These are phyloP conservation scores for Friedmanniomyces simplex DNA, from an alignment of 495 filamentous ascomycete species.

Conservation along the genomic window DNA sequence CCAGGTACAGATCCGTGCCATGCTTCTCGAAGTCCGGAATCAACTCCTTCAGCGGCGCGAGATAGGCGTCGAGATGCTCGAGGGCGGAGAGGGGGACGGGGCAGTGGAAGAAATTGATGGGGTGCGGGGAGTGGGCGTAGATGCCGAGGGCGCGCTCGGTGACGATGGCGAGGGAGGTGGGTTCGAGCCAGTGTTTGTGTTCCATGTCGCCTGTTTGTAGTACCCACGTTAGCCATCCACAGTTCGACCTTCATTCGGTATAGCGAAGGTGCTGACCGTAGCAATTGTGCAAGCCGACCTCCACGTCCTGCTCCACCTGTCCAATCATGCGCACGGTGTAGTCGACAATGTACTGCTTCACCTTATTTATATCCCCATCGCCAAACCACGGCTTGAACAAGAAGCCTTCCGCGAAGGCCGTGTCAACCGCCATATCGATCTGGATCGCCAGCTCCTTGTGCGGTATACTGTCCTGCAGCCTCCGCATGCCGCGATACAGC, in stretches of 20 bases:
- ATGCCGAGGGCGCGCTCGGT: constrained; percentile 12
- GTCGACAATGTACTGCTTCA: constrained; percentile 32
- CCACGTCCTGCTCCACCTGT: constrained; percentile 29
- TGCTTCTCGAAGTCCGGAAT: constrained; percentile 13
- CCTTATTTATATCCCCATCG: constrained; percentile 25
- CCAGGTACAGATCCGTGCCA: constrained; percentile 31
- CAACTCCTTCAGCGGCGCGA: constrained; percentile 29
- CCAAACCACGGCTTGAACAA: constrained; percentile 29
- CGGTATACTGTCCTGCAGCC: constrained; percentile 34
- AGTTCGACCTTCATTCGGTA: background rate
- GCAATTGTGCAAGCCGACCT: constrained; percentile 38
- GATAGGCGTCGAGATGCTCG: constrained; percentile 26
- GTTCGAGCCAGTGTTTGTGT: constrained; percentile 37
- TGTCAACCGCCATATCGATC: constrained; percentile 34
- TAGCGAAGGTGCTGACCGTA: constrained; percentile 24
- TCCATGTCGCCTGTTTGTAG: constrained; percentile 27
- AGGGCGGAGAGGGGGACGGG: constrained; percentile 34
- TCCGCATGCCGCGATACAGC: constrained; percentile 26
- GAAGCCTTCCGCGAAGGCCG: constrained; percentile 30
- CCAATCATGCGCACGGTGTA: constrained; percentile 18
- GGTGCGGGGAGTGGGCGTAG: constrained; percentile 5
- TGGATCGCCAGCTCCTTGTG: constrained; percentile 37
- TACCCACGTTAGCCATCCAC: background rate
- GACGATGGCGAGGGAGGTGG: constrained; percentile 28
- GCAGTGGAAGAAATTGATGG: constrained; percentile 36